Conservation (phyloP, 768 basidiomycete species). For the Pleurotus pulmonarius region DNA sequence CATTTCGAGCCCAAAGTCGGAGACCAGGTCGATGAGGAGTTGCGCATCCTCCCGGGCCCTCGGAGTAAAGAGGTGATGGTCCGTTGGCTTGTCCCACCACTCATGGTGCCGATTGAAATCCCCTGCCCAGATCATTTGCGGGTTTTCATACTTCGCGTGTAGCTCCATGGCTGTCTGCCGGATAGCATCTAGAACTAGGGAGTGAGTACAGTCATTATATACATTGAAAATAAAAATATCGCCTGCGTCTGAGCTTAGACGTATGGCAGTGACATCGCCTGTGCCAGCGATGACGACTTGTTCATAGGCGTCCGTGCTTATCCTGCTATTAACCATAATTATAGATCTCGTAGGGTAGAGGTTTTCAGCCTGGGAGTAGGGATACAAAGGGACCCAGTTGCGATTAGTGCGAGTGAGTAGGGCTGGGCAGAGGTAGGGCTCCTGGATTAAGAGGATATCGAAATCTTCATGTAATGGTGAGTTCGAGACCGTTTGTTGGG, state of each 20-base stretch:
- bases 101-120: conserved; percentile 41
- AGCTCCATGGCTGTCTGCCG: neutral
- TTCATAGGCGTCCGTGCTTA: conserved; percentile 15
- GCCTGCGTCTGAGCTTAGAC: conserved; percentile 11
- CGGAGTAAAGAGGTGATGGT: conserved; percentile 30
- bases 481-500: conserved; percentile 10
- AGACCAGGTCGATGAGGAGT: conserved; percentile 21
- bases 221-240: conserved; percentile 21
- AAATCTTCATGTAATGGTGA: conserved; percentile 2
- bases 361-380: neutral
- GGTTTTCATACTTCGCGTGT: neutral
- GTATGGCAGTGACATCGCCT: conserved; percentile 22
- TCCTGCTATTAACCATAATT: conserved; percentile 17
- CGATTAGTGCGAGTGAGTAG: neutral
- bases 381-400: neutral
- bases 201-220: conserved; percentile 18
- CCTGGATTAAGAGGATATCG: conserved; percentile 27
- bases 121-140: conserved; percentile 26
- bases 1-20: conserved; percentile 26
- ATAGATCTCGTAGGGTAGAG: conserved; percentile 13
- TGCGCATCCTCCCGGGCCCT: conserved; percentile 17
- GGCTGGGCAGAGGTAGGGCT: conserved; percentile 22
- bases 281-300: conserved; percentile 14
- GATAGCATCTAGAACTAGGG: neutral
- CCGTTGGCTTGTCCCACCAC: conserved; percentile 29